These are phyloP conservation scores for Phytophthora pini DNA, from an alignment of 352 stramenopile genomes.

Conservation along the genomic window DNA sequence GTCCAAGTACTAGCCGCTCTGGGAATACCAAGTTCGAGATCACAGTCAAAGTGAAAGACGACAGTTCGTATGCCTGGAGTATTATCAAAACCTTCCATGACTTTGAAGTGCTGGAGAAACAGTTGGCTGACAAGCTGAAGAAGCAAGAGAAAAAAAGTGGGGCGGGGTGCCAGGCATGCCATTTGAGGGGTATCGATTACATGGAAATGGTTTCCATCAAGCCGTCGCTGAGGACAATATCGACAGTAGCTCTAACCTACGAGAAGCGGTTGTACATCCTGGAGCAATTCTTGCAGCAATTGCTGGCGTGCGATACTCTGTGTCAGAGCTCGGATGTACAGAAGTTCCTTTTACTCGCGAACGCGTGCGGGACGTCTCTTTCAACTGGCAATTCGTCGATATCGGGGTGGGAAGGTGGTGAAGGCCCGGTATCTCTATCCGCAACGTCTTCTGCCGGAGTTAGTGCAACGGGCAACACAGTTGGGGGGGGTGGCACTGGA, in stretches of 20 bases:
- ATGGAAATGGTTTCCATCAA: conserved; percentile 56
- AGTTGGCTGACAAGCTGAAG: conserved; percentile 66
- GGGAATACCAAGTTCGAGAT: conserved; percentile 58
- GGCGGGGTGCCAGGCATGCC: conserved; percentile 40
- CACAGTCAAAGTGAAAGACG: conserved; percentile 63
- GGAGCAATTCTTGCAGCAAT: conserved; percentile 75
- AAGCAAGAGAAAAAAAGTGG: conserved; percentile 79
- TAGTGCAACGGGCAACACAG: conserved; percentile 16
- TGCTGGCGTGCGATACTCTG: conserved; percentile 72
- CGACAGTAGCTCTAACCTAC: conserved; percentile 50
- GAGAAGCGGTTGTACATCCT: conserved; percentile 70
- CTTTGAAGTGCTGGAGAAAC: conserved; percentile 75
- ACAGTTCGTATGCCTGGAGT: conserved; percentile 68
- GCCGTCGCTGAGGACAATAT: conserved; percentile 55
- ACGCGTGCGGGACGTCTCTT: conserved; percentile 26
- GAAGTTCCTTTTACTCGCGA: conserved; percentile 71
- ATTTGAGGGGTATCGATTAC: conserved; percentile 83
- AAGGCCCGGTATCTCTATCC: conserved; percentile 23
- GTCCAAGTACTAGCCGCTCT: conserved; percentile 17
- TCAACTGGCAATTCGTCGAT: conserved; percentile 13
- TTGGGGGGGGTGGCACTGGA: conserved; percentile 9
- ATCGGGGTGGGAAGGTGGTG: conserved; percentile 25
- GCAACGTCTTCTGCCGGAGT: conserved; percentile 9
- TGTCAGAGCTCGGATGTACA: conserved; percentile 78
- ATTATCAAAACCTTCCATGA: conserved; percentile 74